phyloP scores from a whole-genome alignment of 2,329 filamentous ascomycete genomes.

The Penicillium sp. region DNA sequence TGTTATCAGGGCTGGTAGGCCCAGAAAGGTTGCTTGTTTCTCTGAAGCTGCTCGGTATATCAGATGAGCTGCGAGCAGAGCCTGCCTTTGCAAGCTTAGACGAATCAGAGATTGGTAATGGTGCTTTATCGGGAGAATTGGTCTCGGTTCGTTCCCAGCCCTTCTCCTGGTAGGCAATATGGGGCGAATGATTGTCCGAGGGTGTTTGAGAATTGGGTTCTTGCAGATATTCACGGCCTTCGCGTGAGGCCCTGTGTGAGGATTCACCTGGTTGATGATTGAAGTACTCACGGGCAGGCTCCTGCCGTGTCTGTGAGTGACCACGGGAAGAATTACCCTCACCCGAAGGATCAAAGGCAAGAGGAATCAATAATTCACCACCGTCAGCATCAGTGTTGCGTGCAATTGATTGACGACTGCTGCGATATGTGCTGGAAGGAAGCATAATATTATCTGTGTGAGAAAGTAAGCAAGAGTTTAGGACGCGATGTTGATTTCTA shows the following conservation, averaged over 20 bases:
- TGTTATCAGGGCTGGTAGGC: constrained; percentile 32
- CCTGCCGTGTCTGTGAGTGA: constrained; percentile 42
- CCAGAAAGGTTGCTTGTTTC: constrained; percentile 41
- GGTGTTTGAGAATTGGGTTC: constrained; percentile 31
- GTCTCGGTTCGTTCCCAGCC: constrained; percentile 60
- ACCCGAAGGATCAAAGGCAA: constrained; percentile 67
- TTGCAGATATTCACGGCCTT: constrained; percentile 19
- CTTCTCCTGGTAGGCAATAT: constrained; percentile 89
- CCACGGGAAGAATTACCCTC: constrained; percentile 50
- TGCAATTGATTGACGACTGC: constrained; percentile 70
- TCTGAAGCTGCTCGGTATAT: constrained; percentile 37
- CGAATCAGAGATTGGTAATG: constrained; percentile 46
- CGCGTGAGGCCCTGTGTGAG: constrained; percentile 24
- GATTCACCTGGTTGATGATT: constrained; percentile 30
- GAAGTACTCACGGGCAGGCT: constrained; percentile 59
- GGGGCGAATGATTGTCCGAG: constrained; percentile 64
- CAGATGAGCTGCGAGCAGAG: constrained; percentile 46
- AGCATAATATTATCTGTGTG: constrained; percentile 61
- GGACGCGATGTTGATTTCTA: background rate
- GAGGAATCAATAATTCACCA: constrained; percentile 71
- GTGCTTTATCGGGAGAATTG: constrained; percentile 17
- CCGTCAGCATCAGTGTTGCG: constrained; percentile 55
- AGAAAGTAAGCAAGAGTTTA: background rate
- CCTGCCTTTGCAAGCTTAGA: constrained; percentile 64
- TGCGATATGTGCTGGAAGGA: constrained; percentile 73